Evolutionary conservation across 1,284 basidiomycete species (phyloP).

Genomic region (Porodaedalea pini): DNA sequence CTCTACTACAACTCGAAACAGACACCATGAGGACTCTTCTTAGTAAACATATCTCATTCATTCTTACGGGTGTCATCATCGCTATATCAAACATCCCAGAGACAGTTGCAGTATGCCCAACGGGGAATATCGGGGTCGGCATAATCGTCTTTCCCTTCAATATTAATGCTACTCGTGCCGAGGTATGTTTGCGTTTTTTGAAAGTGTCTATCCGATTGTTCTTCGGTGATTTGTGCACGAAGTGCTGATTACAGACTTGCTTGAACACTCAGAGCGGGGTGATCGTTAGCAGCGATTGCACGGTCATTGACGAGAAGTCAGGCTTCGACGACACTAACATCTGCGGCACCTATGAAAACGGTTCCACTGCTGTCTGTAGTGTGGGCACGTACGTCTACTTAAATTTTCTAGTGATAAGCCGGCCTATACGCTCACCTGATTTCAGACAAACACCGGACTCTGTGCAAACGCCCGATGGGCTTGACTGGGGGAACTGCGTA

Average conservation of each 20-base stretch:
- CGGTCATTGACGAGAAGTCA: not conserved
- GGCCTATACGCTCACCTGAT: not conserved
- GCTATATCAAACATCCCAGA: too few relatives aligned
- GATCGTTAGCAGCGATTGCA: not conserved
- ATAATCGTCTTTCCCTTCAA: not conserved
- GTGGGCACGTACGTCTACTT: not conserved
- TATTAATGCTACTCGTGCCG: not conserved
- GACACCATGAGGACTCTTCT: too few relatives aligned
- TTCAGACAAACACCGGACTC: not conserved
- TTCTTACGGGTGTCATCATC: too few relatives aligned
- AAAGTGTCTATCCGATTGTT: too few relatives aligned
- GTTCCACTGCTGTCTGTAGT: not conserved
- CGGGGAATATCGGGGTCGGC: not conserved
- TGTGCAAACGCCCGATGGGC: not conserved
- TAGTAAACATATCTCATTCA: too few relatives aligned
- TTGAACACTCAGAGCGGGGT: not conserved
- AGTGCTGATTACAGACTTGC: too few relatives aligned
- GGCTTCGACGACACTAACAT: not conserved
- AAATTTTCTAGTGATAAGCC: not conserved
- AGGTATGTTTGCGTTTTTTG: not conserved
- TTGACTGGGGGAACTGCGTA: not conserved
- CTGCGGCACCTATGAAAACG: not conserved
- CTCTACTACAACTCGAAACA: too few relatives aligned
- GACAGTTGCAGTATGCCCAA: not conserved
- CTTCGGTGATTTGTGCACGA: too few relatives aligned